phyloP scores from a whole-genome alignment of 1,139 yeast genomes.

The Arxiozyma bovina region DNA sequence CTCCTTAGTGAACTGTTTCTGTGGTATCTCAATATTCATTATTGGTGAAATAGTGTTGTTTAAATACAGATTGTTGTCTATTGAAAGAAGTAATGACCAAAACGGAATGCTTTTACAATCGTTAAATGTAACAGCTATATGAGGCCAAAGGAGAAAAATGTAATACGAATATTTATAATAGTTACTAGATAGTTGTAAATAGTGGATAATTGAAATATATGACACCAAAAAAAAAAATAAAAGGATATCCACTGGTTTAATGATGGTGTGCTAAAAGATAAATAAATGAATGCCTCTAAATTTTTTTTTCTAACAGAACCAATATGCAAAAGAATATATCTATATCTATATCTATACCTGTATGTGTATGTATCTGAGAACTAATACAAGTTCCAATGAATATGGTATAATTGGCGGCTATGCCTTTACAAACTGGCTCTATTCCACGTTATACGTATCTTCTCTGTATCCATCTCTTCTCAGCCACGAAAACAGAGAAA shows the following conservation, averaged over 20 bases:
- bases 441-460: no score
- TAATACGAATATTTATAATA: neutral
- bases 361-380: neutral
- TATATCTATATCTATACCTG: no score
- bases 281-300: neutral
- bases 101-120: neutral
- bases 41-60: neutral
- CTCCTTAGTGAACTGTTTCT: slow-evolving; percentile 29
- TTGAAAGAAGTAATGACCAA: neutral
- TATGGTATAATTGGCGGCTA: neutral
- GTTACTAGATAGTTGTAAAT: neutral
- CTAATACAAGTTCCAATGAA: neutral
- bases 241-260: neutral
- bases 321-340: neutral
- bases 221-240: neutral
- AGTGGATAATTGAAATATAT: neutral
- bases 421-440: neutral
- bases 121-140: no score
- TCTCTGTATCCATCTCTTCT: neutral
- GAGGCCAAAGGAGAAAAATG: neutral
- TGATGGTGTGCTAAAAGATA: neutral
- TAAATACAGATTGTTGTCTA: neutral
- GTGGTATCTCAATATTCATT: slow-evolving; percentile 27
- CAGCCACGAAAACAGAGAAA: neutral
- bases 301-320: neutral